Percentiles rank a stretch among this genome's conserved stretches.
Conservation (phyloP, 1,139 yeast species). For the Yamadazyma epiphylla region DNA sequence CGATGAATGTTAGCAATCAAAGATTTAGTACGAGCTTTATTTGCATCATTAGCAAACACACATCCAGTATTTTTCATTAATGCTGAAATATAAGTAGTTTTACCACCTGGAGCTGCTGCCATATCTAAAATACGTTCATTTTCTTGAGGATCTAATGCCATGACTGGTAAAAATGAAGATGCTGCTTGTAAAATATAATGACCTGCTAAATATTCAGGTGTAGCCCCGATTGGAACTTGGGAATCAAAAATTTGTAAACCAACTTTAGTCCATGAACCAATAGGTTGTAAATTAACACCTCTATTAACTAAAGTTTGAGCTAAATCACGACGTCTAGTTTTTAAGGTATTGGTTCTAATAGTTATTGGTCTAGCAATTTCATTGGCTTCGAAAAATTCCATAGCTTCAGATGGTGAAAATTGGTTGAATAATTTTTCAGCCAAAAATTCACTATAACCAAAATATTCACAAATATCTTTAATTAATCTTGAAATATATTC, state of each 20-base stretch:
- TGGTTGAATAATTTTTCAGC: constrained; percentile 91
- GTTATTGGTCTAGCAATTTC: constrained; percentile 96
- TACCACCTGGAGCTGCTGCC: constrained; percentile 99
- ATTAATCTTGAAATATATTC: constrained; percentile 76
- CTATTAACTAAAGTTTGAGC: constrained; percentile 94
- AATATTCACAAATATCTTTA: constrained; percentile 85
- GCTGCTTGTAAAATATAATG: constrained; percentile 98
- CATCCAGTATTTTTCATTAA: constrained; percentile 98
- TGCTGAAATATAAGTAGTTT: constrained; percentile 93
- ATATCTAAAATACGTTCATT: constrained; percentile 93
- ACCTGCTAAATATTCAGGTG: constrained; percentile 98
- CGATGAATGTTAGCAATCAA: constrained; percentile 96
- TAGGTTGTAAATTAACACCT: constrained; percentile 96
- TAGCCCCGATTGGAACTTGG: constrained; percentile 98
- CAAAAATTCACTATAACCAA: constrained; percentile 92
- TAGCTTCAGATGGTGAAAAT: constrained; percentile 92
- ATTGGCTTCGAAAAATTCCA: constrained; percentile 97
- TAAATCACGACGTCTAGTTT: constrained; percentile 91
- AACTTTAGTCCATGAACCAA: constrained; percentile 97
- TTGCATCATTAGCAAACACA: constrained; percentile 95
- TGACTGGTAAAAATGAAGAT: constrained; percentile 93
- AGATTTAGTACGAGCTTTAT: constrained; percentile 93
- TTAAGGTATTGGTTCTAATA: constrained; percentile 91
- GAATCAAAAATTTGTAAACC: constrained; percentile 96
- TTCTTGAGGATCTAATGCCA: constrained; percentile 96